Evolutionary conservation across 805 yeast genomes (phyloP).

Genomic region (Huiozyma naganishii): DNA sequence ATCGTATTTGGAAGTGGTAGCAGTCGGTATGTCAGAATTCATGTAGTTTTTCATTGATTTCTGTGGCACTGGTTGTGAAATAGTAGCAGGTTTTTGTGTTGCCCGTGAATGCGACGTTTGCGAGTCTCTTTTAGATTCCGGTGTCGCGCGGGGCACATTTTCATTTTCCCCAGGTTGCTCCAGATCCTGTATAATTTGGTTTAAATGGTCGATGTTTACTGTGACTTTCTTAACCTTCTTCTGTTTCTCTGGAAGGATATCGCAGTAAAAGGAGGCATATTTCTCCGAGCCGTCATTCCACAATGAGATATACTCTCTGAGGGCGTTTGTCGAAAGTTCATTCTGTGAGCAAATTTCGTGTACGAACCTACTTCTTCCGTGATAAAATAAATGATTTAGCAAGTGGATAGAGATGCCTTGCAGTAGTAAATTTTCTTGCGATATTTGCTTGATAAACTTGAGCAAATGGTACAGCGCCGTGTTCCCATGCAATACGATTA

Average conservation of each 20-base stretch:
- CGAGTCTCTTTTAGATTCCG: neutral
- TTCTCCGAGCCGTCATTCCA: slow-evolving; percentile 30
- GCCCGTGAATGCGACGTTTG: neutral
- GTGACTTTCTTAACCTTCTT: slow-evolving; percentile 9
- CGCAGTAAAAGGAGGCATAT: slow-evolving; percentile 17
- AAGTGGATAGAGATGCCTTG: slow-evolving; percentile 24
- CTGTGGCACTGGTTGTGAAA: slow-evolving; percentile 6
- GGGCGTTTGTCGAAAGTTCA: slow-evolving; percentile 15
- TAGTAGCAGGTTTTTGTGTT: neutral
- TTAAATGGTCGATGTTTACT: slow-evolving; percentile 7
- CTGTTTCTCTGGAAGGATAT: slow-evolving; percentile 12
- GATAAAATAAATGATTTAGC: slow-evolving; percentile 25
- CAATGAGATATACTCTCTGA: slow-evolving; percentile 15
- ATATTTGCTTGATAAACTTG: slow-evolving; percentile 25
- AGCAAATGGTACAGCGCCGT: slow-evolving; percentile 28
- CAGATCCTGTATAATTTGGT: slow-evolving; percentile 4
- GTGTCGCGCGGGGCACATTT: neutral
- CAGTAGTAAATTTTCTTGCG: slow-evolving; percentile 28
- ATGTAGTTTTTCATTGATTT: slow-evolving; percentile 3
- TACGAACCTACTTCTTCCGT: slow-evolving; percentile 5
- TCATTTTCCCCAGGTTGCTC: slow-evolving; percentile 5
- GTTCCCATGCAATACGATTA: slow-evolving; percentile 29
- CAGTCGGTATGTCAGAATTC: too few relatives aligned
- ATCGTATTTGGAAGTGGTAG: slow-evolving; percentile 10
- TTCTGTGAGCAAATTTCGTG: slow-evolving; percentile 12